These are phyloP conservation scores for Penicillium paxilli DNA, from an alignment of 495 filamentous ascomycete species.

Conservation along the genomic window DNA sequence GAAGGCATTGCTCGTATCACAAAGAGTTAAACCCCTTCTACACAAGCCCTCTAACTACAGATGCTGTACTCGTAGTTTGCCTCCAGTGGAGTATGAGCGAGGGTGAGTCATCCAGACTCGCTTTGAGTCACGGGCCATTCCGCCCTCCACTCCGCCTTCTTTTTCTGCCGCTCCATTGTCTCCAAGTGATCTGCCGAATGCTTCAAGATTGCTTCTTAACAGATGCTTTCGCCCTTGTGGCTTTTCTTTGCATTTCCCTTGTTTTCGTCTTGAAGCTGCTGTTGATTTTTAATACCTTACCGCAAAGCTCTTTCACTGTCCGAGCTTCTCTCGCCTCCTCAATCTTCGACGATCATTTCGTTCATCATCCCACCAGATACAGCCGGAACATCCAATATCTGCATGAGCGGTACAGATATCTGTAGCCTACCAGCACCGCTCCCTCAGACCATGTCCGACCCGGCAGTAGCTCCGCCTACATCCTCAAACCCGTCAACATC, in stretches of 20 bases:
- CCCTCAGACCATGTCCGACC: slow-evolving; percentile 22
- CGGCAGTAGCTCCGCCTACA: slow-evolving; percentile 3
- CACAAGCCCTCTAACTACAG: too few species aligned
- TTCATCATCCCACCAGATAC: not conserved
- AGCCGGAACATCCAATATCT: not conserved
- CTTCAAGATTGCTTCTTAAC: too few species aligned
- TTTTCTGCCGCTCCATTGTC: not conserved
- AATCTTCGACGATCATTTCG: not conserved
- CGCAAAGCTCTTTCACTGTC: not conserved
- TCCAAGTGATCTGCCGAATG: too few species aligned
- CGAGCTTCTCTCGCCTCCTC: not conserved
- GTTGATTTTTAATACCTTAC: not conserved
- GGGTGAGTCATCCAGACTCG: not conserved
- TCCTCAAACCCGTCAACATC: slow-evolving; percentile 20
- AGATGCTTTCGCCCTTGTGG: not conserved
- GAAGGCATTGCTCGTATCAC: too few species aligned
- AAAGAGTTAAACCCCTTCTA: too few species aligned
- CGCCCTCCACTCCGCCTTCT: not conserved
- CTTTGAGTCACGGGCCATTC: not conserved
- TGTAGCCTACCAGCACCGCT: slow-evolving; percentile 1
- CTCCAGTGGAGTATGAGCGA: too few species aligned
- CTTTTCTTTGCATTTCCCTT: not conserved
- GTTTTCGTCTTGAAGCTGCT: not conserved
- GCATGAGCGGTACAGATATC: slow-evolving; percentile 15
- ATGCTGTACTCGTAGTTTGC: too few species aligned